Conservation (phyloP, 129 eudicot genomes). For the Helianthus tuberosus region DNA sequence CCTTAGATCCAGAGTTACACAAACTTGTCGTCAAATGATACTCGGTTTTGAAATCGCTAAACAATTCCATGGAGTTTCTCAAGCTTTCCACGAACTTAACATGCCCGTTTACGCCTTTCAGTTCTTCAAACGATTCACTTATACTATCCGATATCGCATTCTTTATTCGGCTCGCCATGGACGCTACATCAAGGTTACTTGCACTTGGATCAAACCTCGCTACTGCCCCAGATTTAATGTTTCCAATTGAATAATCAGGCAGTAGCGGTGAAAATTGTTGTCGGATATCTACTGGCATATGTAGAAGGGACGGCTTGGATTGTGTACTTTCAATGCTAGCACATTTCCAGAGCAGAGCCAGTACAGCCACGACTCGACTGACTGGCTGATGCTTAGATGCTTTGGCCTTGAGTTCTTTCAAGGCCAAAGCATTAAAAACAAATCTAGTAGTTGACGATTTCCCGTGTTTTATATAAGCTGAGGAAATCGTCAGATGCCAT, state of each 20-base stretch:
- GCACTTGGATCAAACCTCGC: constrained; percentile 3
- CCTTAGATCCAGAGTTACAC: constrained; percentile 15
- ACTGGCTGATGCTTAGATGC: constrained; percentile 1
- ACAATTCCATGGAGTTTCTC: neutral
- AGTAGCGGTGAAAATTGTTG: constrained; percentile 26
- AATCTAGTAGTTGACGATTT: constrained; percentile 23
- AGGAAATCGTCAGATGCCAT: neutral
- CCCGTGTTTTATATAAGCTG: constrained; percentile 14
- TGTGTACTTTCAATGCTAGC: neutral
- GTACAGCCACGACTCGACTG: constrained; percentile 8
- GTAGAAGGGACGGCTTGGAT: constrained; percentile 1
- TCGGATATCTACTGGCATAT: constrained; percentile 16
- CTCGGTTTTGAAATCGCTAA: neutral
- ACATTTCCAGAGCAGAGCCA: constrained; percentile 36
- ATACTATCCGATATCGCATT: neutral
- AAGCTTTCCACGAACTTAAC: neutral
- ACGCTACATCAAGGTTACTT: neutral
- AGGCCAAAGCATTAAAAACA: constrained; percentile 19
- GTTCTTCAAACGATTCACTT: neutral
- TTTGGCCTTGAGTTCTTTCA: constrained; percentile 23
- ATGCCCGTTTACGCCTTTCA: constrained; percentile 12
- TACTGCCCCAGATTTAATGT: neutral
- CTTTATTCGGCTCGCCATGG: constrained; percentile 8
- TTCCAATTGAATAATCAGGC: constrained; percentile 25
- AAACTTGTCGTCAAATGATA: constrained; percentile 1